Evolutionary conservation across 1,284 basidiomycete genomes (phyloP).

Genomic region (Pterulicium gracile): DNA sequence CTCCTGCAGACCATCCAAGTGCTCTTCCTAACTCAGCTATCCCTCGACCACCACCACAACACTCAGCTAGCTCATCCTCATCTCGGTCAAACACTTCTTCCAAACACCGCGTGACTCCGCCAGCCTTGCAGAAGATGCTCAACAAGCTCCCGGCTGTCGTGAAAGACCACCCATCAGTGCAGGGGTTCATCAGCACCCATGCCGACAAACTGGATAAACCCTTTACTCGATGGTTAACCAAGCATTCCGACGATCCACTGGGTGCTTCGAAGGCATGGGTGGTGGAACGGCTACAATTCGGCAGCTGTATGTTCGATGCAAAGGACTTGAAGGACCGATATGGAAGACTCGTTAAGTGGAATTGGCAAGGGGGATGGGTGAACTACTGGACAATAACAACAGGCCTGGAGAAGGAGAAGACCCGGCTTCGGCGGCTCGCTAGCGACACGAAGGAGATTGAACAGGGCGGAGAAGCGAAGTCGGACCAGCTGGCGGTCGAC

Average conservation of each 20-base stretch:
- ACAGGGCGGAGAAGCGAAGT: neutral
- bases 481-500: neutral
- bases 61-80: constrained; percentile 3
- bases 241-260: constrained; percentile 38
- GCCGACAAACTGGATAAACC: constrained; percentile 31
- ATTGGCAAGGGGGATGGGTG: constrained; percentile 30
- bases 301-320: constrained; percentile 45
- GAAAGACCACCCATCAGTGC: constrained; percentile 19
- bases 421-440: neutral
- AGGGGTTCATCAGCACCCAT: constrained; percentile 25
- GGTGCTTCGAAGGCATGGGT: constrained; percentile 36
- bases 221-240: constrained; percentile 32
- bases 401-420: neutral
- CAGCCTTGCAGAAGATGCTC: constrained; percentile 12
- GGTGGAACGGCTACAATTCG: constrained; percentile 43
- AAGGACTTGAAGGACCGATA: constrained; percentile 35
- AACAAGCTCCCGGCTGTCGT: constrained; percentile 9
- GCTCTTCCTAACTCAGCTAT: neutral
- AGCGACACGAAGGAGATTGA: neutral
- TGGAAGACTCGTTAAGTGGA: constrained; percentile 29
- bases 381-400: constrained; percentile 44
- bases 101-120: constrained; percentile 5
- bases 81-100: constrained; percentile 10
- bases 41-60: too few species aligned
- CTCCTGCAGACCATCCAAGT: constrained; percentile 5